Evolutionary conservation across 2,329 filamentous ascomycete species (phyloP), one percentile per base, ranked within the genome.

Genomic region (Colletotrichum agaves): DNA sequence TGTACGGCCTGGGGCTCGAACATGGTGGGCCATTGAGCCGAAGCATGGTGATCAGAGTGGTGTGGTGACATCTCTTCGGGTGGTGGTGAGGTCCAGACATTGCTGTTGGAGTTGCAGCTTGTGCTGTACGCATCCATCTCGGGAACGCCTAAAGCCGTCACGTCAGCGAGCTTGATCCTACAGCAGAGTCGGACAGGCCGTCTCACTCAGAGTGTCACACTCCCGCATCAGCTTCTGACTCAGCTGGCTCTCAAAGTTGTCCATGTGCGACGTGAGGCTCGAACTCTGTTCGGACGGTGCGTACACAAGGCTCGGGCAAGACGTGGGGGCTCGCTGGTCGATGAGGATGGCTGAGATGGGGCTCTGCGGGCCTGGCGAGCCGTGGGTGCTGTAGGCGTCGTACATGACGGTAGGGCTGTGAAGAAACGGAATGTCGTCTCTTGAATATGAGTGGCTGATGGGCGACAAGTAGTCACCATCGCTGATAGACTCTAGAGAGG

Each of bases 391-490:
- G 71, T 85, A 89, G 73, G 79, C 83, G 64, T 89, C 87, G 74
- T 89, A 90, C 72, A 88, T 82, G 44, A 83, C 79, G 8, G 80
- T 79, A 8, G 85, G 83, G 74, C 84, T 87, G 71, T 84, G 81
- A 62, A 86, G 77, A 70, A 82, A 86, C 3, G 80, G 78, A 11
- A 84, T 74, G 43, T 87, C 84, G 39, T 87, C 84, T 69, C 83
- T 86, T 78, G 69, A 84, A 84, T 80, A 88, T 70, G 78, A 78
- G 69, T 88, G 87, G 75, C 82, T 84, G 71, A 90, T 81, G 8
- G 88, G 87, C 3, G 88, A 90, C 73, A 88, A 78, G 73, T 90
- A 90, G 73, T 90, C 87, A 66, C 86, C 83, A 27, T 90, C 88
- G 74, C 86, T 89, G 62, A 90, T 81, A 2, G 87, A 85, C 71